Conservation (phyloP, 306 rosid genomes). For the Boehmeria nivea region DNA sequence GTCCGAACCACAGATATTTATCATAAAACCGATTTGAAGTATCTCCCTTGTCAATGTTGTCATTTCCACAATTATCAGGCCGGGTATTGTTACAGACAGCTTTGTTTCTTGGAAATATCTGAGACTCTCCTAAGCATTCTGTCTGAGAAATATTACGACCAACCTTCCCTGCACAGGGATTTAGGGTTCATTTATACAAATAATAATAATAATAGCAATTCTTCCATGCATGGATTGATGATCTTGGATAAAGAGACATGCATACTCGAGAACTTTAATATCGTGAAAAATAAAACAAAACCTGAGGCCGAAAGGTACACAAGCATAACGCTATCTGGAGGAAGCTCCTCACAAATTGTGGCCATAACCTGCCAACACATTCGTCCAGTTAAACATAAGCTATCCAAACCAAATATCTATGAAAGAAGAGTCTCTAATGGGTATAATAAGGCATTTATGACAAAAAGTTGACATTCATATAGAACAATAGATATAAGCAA, state of each 20-base stretch:
- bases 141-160: too few relatives aligned
- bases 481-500: too few relatives aligned
- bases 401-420: slow-evolving; percentile 8
- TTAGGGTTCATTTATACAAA: too few relatives aligned
- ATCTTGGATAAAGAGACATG: slow-evolving; percentile 23
- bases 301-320: slow-evolving; percentile 93
- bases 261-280: background rate
- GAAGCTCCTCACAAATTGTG: slow-evolving; percentile 91
- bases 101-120: slow-evolving; percentile 51
- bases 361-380: slow-evolving; percentile 76
- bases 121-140: slow-evolving; percentile 56
- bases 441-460: background rate
- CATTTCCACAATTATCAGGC: slow-evolving; percentile 49
- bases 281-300: slow-evolving; percentile 8
- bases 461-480: background rate
- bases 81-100: slow-evolving; percentile 36
- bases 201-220: background rate
- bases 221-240: slow-evolving; percentile 1
- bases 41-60: slow-evolving; percentile 62
- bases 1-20: slow-evolving; percentile 78
- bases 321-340: slow-evolving; percentile 74
- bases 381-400: slow-evolving; percentile 27
- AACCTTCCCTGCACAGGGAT: slow-evolving; percentile 61
- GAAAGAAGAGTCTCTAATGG: too few relatives aligned
- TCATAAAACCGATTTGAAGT: slow-evolving; percentile 49